Base-by-base conservation (phyloP, 768 basidiomycete genomes). In the Russula lepida region DNA sequence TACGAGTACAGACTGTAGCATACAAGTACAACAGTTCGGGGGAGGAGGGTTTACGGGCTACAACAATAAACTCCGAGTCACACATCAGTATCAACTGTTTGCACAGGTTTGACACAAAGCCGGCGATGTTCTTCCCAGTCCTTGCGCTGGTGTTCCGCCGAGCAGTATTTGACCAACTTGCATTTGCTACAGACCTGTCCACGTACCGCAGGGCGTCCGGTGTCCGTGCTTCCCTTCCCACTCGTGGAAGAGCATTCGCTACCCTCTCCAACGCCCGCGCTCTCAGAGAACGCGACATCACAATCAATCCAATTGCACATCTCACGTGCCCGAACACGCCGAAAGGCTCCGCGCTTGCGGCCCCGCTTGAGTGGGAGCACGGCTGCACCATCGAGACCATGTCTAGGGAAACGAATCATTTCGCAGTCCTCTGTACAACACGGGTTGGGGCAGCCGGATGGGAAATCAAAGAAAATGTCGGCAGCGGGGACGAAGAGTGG, bases 291-390 rank as follows among this genome's bases (percentile, higher is more conserved):
- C 61, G 76, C 77, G 35, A 83, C 76, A 63, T 81, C 76, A 68
- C 88, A 89, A 66, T 88, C 86, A 56, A 88, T 84, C 88, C 88
- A 89, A 67, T 89, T 89, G 72, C 88, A 89, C 85, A 89, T 88
- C 70, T 85, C 81, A 63, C 75, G 77, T 33, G 76, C 68, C 65
- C 78, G 81, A 12, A 84, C 72, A 54, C 77, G 77, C 66, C 75
- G 67, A 39, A 70, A 71, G 21, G 65, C 54, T 52, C 78, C 78
- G 53, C 65, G 76, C 65, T 74, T 77, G 56, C 46, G 46, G 52
- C 82, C 81, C n/a, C 80, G 77, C 65, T 81, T 83, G 68, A 87
- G 77, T 44, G 84, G 77, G 37, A 89, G 77, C 44, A 89, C 76
- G 4, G 79, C 79, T 6, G 88, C 87, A 3, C 75, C 77, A 58